Evolutionary conservation across 1,284 basidiomycete species (phyloP).

Genomic region (Polyporus tsugae): DNA sequence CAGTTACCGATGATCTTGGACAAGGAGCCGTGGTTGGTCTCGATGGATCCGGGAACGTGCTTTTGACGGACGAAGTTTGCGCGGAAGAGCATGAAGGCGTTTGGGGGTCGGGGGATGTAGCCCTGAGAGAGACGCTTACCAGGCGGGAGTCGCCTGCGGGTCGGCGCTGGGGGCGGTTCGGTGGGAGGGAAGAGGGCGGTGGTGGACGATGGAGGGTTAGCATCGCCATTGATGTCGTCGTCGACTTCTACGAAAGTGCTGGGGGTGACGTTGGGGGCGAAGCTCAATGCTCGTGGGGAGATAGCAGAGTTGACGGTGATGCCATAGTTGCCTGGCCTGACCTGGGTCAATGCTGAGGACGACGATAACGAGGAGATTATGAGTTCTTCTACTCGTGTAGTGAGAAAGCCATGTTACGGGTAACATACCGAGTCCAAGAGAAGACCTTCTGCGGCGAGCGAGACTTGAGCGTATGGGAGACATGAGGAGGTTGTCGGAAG

Average conservation of each 20-base stretch:
- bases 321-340: constrained; percentile 67
- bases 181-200: constrained; percentile 47
- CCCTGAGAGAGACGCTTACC: constrained; percentile 67
- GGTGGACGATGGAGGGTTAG: constrained; percentile 36
- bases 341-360: constrained; percentile 47
- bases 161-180: constrained; percentile 38
- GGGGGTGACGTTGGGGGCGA: constrained; percentile 78
- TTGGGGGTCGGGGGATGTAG: constrained; percentile 89
- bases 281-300: constrained; percentile 63
- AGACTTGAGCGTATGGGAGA: constrained; percentile 29
- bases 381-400: not conserved
- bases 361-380: not conserved
- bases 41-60: constrained; percentile 84
- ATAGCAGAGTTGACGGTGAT: constrained; percentile 44
- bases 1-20: constrained; percentile 79
- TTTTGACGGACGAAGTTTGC: constrained; percentile 86
- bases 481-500: constrained; percentile 25
- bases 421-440: constrained; percentile 30
- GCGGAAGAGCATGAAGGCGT: constrained; percentile 94
- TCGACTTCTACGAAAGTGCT: constrained; percentile 63
- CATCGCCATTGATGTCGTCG: constrained; percentile 40
- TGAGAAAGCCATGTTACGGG: not conserved
- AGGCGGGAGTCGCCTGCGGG: constrained; percentile 54
- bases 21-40: constrained; percentile 83
- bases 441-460: constrained; percentile 32